phyloP scores from a whole-genome alignment of 345 rosid genomes.

The Eucalyptus curtisii region DNA sequence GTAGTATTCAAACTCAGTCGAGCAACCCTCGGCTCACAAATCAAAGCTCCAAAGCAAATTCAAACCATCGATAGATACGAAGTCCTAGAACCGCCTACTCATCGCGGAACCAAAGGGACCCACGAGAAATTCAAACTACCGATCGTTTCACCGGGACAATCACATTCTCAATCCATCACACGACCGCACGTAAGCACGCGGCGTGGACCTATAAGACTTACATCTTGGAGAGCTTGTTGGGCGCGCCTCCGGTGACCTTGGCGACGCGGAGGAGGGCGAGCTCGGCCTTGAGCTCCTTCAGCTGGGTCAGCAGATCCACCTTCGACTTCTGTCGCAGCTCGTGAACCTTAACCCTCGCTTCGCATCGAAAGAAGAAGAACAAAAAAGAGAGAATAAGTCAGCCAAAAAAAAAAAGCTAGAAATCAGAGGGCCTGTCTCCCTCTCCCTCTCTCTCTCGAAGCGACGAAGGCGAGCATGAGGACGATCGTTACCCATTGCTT shows the following conservation, averaged over 20 bases:
- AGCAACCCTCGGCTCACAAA: neutral
- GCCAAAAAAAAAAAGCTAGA: neutral
- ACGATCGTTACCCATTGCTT: conserved; percentile 5
- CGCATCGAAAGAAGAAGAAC: neutral
- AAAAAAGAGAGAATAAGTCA: neutral
- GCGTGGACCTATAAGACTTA: neutral
- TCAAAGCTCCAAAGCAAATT: neutral
- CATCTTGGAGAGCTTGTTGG: conserved; percentile 71
- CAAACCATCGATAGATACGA: neutral
- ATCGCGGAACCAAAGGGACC: neutral
- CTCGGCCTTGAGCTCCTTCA: conserved; percentile 62
- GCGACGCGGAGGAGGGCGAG: conserved; percentile 63
- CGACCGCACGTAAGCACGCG: neutral
- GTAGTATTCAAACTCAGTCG: neutral
- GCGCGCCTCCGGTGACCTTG: conserved; percentile 67
- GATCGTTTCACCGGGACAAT: neutral
- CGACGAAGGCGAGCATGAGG: neutral
- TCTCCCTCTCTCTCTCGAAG: neutral
- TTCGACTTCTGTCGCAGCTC: conserved; percentile 58
- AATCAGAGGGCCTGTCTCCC: neutral
- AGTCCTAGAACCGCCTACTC: neutral
- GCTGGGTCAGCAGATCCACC: conserved; percentile 34
- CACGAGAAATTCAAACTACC: neutral
- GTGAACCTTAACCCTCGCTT: conserved; percentile 66
- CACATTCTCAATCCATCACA: neutral